Percentiles rank a stretch among this genome's conserved stretches.
phyloP scores from a whole-genome alignment of 192 early-diverging fungal species.

The Rhizoclosmatium globosum region DNA sequence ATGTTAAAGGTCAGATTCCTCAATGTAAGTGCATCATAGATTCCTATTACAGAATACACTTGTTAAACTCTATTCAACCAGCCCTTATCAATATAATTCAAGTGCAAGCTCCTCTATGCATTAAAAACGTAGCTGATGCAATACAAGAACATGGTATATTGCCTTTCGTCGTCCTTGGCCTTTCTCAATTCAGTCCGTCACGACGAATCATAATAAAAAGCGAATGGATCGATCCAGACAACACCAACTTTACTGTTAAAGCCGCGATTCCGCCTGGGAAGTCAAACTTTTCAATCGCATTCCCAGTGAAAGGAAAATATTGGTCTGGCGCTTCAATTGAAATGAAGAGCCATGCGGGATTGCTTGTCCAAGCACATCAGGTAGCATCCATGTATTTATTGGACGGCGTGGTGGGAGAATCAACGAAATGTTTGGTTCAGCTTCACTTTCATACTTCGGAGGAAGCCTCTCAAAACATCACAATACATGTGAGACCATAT shows the following conservation, averaged over 20 bases:
- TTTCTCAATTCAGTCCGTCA: neutral
- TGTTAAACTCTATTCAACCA: neutral
- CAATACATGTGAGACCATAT: neutral
- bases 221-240: conserved; percentile 19
- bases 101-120: conserved; percentile 28
- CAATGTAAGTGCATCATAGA: conserved; percentile 1
- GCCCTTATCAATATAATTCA: conserved; percentile 28
- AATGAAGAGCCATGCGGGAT: neutral
- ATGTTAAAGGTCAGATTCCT: conserved; percentile 25
- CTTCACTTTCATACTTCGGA: neutral
- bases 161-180: conserved; percentile 10
- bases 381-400: neutral
- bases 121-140: conserved; percentile 11
- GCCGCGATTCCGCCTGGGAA: conserved; percentile 11
- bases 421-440: conserved; percentile 9
- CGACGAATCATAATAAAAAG: neutral
- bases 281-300: conserved; percentile 21
- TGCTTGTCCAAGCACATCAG: neutral
- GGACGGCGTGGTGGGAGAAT: neutral
- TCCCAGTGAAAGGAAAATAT: conserved; percentile 13
- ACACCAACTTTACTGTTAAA: neutral
- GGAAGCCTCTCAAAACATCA: neutral
- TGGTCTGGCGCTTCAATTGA: conserved; percentile 9
- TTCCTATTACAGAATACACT: neutral
- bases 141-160: neutral